These are phyloP conservation scores for Pichia phayaonensis DNA, from an alignment of 805 yeast species.

Conservation along the genomic window DNA sequence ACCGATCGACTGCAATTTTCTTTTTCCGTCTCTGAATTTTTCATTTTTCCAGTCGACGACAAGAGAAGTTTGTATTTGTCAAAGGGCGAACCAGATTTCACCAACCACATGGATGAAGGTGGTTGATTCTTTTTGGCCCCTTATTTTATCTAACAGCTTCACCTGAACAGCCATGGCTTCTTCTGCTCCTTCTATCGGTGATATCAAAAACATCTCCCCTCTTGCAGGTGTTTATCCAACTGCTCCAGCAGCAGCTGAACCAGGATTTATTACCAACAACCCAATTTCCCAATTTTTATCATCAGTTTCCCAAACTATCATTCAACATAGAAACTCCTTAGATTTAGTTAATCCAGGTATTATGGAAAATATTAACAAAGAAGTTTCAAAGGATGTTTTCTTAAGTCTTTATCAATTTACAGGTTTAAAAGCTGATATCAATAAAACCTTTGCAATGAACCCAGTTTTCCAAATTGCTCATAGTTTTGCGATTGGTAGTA, in stretches of 20 bases:
- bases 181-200: slow-evolving; percentile 40
- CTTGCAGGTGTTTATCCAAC: slow-evolving; percentile 52
- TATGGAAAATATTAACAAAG: slow-evolving; percentile 86
- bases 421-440: slow-evolving; percentile 93
- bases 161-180: slow-evolving; percentile 20
- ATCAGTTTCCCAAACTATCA: slow-evolving; percentile 63
- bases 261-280: slow-evolving; percentile 70
- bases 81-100: neutral
- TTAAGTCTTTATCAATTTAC: slow-evolving; percentile 84
- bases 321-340: slow-evolving; percentile 72
- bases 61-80: neutral
- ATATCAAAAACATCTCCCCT: slow-evolving; percentile 49
- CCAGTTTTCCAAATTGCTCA: slow-evolving; percentile 98
- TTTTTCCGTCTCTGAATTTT: neutral
- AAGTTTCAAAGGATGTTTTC: slow-evolving; percentile 90
- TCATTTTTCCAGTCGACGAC: neutral
- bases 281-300: slow-evolving; percentile 75
- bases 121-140: neutral
- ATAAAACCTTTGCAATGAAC: slow-evolving; percentile 81
- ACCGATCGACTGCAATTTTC: neutral
- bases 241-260: slow-evolving; percentile 33
- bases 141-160: neutral
- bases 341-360: slow-evolving; percentile 91
- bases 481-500: slow-evolving; percentile 82
- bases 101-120: neutral